phyloP scores from a whole-genome alignment of 2,329 filamentous ascomycete species.

The Sphaerulina vaccinii region DNA sequence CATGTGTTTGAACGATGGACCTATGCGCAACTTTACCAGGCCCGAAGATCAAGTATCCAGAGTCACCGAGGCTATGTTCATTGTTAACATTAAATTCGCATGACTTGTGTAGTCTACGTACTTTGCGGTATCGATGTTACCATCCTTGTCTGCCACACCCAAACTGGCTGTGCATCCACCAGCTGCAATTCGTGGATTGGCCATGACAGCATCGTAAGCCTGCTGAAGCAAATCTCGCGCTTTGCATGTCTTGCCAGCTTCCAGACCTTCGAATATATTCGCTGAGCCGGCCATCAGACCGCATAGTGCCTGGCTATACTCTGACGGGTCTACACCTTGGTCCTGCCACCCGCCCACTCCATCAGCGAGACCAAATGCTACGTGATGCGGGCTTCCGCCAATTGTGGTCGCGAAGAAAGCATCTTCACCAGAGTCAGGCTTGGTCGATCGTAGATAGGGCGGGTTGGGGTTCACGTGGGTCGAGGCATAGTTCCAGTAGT shows the following conservation, averaged over 20 bases:
- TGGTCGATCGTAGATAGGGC: slow-evolving; percentile 47
- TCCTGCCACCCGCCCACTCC: slow-evolving; percentile 95
- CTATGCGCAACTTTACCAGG: slow-evolving; percentile 80
- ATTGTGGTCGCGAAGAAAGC: slow-evolving; percentile 87
- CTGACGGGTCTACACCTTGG: slow-evolving; percentile 86
- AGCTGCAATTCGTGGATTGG: slow-evolving; percentile 69
- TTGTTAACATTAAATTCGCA: slow-evolving; percentile 7
- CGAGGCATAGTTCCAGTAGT: slow-evolving; percentile 38
- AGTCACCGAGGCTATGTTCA: slow-evolving; percentile 70
- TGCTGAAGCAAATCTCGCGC: slow-evolving; percentile 73
- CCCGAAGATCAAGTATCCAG: slow-evolving; percentile 83
- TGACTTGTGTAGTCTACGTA: slow-evolving; percentile 32
- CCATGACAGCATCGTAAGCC: slow-evolving; percentile 79
- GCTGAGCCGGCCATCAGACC: slow-evolving; percentile 73
- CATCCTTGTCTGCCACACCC: slow-evolving; percentile 71
- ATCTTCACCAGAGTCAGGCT: slow-evolving; percentile 82
- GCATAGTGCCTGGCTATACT: slow-evolving; percentile 93
- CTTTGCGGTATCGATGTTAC: slow-evolving; percentile 83
- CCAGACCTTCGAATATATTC: slow-evolving; percentile 43
- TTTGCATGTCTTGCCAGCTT: slow-evolving; percentile 25
- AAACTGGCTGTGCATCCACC: slow-evolving; percentile 92
- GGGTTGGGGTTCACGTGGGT: slow-evolving; percentile 42
- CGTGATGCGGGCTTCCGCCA: slow-evolving; percentile 62
- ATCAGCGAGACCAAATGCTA: slow-evolving; percentile 88
- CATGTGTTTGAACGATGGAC: slow-evolving; percentile 87